These are phyloP conservation scores for Eucalyptus sp. DNA, from an alignment of 345 rosid species.

Conservation along the genomic window DNA sequence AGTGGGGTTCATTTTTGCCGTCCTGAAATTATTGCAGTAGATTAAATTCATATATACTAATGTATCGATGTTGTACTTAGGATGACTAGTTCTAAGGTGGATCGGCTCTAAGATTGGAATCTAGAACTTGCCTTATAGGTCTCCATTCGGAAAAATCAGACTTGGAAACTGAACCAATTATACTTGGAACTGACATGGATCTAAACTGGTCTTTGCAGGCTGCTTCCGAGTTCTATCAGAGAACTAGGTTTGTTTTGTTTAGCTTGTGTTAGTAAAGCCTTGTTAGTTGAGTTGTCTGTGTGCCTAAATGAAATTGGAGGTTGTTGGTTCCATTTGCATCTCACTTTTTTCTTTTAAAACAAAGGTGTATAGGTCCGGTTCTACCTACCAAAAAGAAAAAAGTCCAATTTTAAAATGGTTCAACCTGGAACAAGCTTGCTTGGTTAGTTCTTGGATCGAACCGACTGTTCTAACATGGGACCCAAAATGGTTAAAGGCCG, in stretches of 20 bases:
- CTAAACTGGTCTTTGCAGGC: neutral
- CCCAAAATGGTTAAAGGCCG: neutral
- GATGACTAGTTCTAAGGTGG: neutral
- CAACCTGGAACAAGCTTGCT: neutral
- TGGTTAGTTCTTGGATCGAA: neutral
- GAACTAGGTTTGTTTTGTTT: neutral
- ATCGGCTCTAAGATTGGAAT: neutral
- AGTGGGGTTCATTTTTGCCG: neutral
- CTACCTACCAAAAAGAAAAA: neutral
- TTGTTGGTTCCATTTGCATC: neutral
- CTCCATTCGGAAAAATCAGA: neutral
- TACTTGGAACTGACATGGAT: neutral
- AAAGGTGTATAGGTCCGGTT: neutral
- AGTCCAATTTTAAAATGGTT: neutral
- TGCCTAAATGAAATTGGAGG: neutral
- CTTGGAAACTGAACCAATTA: neutral
- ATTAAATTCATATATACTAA: neutral
- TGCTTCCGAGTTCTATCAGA: neutral
- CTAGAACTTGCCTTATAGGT: neutral
- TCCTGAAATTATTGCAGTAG: neutral
- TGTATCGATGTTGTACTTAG: neutral
- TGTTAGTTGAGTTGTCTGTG: neutral
- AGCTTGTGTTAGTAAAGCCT: neutral
- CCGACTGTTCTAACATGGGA: neutral
- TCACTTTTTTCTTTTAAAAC: neutral